A percentile compares a stretch with the other conserved stretches of the same genome.
phyloP scores from a whole-genome alignment of 805 yeast species.

The Sugiyamaella smithiae region DNA sequence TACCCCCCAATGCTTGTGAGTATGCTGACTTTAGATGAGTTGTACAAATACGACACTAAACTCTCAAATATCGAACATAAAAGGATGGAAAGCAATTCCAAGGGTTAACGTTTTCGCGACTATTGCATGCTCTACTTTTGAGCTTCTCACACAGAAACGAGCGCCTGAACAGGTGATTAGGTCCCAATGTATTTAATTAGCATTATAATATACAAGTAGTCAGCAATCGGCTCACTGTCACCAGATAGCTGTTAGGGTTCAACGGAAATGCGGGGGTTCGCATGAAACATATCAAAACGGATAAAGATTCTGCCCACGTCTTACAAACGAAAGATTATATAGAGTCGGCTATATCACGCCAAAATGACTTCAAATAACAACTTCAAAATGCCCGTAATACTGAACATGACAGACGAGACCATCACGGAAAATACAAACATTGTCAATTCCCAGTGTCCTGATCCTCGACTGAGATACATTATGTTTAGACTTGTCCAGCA shows the following conservation, averaged over 20 bases:
- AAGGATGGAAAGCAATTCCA: constrained; percentile 6
- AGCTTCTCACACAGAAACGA: not conserved
- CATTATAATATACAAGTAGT: too few relatives aligned
- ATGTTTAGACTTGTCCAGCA: constrained; percentile 33
- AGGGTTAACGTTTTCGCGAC: not conserved
- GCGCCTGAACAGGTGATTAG: not conserved
- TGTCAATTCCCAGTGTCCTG: constrained; percentile 13
- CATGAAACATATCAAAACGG: not conserved
- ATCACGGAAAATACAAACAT: constrained; percentile 23
- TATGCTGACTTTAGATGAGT: too few relatives aligned
- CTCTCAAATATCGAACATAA: not conserved
- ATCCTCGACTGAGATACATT: constrained; percentile 15
- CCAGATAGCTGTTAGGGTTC: not conserved
- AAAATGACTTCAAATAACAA: not conserved
- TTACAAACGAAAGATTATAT: not conserved
- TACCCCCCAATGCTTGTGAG: too few relatives aligned
- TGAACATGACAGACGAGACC: constrained; percentile 21
- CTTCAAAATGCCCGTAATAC: not conserved
- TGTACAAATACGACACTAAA: too few relatives aligned
- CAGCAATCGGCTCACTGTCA: not conserved
- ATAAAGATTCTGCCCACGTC: constrained; percentile 3
- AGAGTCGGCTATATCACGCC: not conserved
- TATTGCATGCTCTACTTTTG: not conserved
- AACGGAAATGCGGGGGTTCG: not conserved
- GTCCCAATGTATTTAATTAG: not conserved